phyloP scores from a whole-genome alignment of 1,284 basidiomycete genomes.

The Pyrrhoderma noxium region DNA sequence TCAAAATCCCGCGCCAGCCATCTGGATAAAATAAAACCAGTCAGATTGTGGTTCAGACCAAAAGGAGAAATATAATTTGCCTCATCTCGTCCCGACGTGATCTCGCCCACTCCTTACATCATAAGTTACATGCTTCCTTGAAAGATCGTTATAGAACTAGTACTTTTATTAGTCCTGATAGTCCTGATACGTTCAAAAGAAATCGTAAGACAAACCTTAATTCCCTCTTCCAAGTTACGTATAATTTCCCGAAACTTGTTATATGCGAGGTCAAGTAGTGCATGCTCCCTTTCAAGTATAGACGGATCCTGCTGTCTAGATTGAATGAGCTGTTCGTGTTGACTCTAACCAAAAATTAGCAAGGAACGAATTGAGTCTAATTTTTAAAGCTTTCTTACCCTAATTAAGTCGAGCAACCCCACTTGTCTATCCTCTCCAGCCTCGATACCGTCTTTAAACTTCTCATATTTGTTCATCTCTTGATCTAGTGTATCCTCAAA shows the following conservation, averaged over 20 bases:
- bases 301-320: conserved; percentile 74
- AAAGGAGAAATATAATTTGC: background rate
- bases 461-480: conserved; percentile 77
- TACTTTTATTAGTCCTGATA: background rate
- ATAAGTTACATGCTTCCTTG: conserved; percentile 69
- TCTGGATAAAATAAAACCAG: conserved; percentile 16
- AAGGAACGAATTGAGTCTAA: background rate
- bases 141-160: conserved; percentile 82
- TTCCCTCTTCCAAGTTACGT: conserved; percentile 82
- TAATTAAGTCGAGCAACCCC: conserved; percentile 57
- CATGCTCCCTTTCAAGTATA: conserved; percentile 78
- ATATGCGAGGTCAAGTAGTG: conserved; percentile 80
- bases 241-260: conserved; percentile 85
- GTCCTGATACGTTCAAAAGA: background rate
- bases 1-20: conserved; percentile 14
- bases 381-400: conserved; percentile 37
- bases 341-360: conserved; percentile 37
- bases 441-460: conserved; percentile 58
- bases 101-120: conserved; percentile 66
- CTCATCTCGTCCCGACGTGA: conserved; percentile 54
- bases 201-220: conserved; percentile 47
- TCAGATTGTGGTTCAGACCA: background rate
- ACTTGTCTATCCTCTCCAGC: conserved; percentile 58
- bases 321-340: conserved; percentile 71
- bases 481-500: conserved; percentile 80